These are phyloP conservation scores for Salix suchowensis DNA, from an alignment of 345 rosid species.

Conservation along the genomic window DNA sequence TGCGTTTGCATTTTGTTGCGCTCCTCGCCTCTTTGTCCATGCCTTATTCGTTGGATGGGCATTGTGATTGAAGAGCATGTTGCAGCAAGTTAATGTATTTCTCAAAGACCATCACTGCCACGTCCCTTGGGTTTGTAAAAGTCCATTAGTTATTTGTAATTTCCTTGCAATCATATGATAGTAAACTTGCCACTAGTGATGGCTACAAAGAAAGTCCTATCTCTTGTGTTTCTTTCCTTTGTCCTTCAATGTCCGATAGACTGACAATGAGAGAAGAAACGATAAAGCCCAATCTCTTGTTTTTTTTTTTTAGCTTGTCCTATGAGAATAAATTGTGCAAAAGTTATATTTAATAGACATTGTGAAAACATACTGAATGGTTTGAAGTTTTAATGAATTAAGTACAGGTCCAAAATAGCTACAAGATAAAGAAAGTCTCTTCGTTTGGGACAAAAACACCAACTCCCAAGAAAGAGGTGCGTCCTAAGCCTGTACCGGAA, in stretches of 20 bases:
- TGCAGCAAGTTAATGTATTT: not conserved
- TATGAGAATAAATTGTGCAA: not conserved
- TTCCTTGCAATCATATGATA: not conserved
- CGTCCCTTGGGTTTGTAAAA: not conserved
- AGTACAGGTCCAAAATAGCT: conserved; percentile 52
- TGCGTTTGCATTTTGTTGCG: not conserved
- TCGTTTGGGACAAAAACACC: conserved; percentile 27
- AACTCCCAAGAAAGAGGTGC: conserved; percentile 28
- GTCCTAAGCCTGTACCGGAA: conserved; percentile 30
- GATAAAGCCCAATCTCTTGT: not conserved
- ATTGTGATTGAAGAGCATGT: not conserved
- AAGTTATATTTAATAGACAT: not conserved
- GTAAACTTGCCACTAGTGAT: not conserved
- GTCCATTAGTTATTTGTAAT: not conserved
- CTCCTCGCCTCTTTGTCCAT: not conserved
- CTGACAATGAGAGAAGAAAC: not conserved
- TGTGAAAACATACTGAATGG: conserved; percentile 4
- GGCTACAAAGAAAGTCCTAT: not conserved
- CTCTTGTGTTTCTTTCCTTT: not conserved
- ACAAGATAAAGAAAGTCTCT: conserved; percentile 33
- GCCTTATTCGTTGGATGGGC: not conserved
- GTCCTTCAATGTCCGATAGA: not conserved
- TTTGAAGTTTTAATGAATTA: not conserved
- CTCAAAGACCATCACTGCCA: not conserved
- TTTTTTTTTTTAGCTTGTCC: not conserved